Conservation (phyloP, 192 early-diverging fungal species). For the Gonapodya prolifera region DNA sequence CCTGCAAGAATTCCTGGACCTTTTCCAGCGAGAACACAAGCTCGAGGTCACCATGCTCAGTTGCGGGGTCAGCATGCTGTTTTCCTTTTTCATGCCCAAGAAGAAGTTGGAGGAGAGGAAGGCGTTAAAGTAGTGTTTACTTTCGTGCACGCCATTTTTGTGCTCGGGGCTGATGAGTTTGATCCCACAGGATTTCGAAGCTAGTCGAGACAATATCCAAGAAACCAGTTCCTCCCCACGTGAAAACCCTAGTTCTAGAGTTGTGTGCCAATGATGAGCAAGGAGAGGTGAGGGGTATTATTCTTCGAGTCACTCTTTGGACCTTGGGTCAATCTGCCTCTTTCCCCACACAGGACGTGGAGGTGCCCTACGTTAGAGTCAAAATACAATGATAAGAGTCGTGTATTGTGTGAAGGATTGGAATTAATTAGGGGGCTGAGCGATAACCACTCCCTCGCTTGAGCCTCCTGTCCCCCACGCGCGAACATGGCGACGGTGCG, state of each 20-base stretch:
- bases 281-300: slow-evolving; percentile 72
- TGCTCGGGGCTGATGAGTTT: not conserved
- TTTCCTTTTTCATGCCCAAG: slow-evolving; percentile 71
- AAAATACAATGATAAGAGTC: not conserved
- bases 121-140: slow-evolving; percentile 52
- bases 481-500: slow-evolving; percentile 38
- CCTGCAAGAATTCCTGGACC: slow-evolving; percentile 75
- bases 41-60: slow-evolving; percentile 90
- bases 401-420: not conserved
- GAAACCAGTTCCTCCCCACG: slow-evolving; percentile 77
- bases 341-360: not conserved
- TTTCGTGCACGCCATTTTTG: slow-evolving; percentile 9
- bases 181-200: slow-evolving; percentile 49
- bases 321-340: not conserved
- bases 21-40: slow-evolving; percentile 66
- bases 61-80: slow-evolving; percentile 84
- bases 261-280: slow-evolving; percentile 76
- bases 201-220: slow-evolving; percentile 66
- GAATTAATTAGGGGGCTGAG: no score
- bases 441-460: slow-evolving; percentile 13
- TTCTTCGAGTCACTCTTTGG: not conserved
- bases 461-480: slow-evolving; percentile 19
- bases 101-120: slow-evolving; percentile 76
- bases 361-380: slow-evolving; percentile 3
- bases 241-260: slow-evolving; percentile 74